Conservation (phyloP, 2,329 filamentous ascomycete species). For the Fusarium nurragi region DNA sequence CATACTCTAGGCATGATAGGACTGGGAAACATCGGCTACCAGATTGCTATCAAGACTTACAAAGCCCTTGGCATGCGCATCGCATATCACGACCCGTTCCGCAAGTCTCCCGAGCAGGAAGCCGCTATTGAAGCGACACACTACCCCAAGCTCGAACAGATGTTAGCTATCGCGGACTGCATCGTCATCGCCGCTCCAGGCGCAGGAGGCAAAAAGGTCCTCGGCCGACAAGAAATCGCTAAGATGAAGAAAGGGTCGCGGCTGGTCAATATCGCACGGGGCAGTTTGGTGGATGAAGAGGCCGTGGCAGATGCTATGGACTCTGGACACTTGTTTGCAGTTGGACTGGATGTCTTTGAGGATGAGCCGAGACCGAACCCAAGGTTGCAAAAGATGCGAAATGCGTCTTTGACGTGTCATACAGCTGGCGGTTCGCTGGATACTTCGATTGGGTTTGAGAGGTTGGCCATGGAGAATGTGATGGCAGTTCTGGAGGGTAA, state of each 20-base stretch:
- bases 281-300: constrained; percentile 20
- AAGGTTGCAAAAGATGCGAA: constrained; percentile 45
- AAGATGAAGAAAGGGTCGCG: constrained; percentile 61
- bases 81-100: constrained; percentile 60
- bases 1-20: constrained; percentile 67
- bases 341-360: constrained; percentile 44
- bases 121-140: constrained; percentile 55
- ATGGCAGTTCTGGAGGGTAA: constrained; percentile 56
- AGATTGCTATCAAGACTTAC: constrained; percentile 64
- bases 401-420: constrained; percentile 60
- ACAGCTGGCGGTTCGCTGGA: constrained; percentile 65
- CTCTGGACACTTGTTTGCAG: constrained; percentile 16
- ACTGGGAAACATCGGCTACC: constrained; percentile 64
- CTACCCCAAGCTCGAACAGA: not conserved
- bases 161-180: constrained; percentile 22
- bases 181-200: constrained; percentile 19
- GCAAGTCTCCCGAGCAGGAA: constrained; percentile 54
- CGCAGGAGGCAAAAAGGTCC: constrained; percentile 13
- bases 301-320: constrained; percentile 31
- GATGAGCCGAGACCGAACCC: constrained; percentile 23
- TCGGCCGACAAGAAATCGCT: constrained; percentile 38
- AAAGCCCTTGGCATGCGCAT: constrained; percentile 67
- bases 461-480: constrained; percentile 64
- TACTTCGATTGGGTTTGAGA: constrained; percentile 63
- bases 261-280: constrained; percentile 63